Base-by-base conservation (phyloP, 345 rosid species). In the Arabis hirsuta region DNA sequence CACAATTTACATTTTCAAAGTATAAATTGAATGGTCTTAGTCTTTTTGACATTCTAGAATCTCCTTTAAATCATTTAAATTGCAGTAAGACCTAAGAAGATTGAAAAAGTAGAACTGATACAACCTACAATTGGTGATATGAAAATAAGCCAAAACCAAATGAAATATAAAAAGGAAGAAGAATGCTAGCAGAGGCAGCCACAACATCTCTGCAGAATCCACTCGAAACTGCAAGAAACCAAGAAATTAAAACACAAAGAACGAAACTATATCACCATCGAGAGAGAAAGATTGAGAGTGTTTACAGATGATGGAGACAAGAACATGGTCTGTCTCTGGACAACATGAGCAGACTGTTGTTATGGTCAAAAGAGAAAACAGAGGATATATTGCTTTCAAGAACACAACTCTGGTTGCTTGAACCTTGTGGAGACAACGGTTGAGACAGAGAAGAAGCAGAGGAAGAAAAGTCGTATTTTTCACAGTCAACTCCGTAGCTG, bases 401-500 rank as follows among this genome's bases (percentile, higher is more conserved):
- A 57, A 66, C 53, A 41, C 29, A 24, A 43, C 55, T 67, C 63
- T 53, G 55, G 41, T 64, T 63, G 47, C 66, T 69, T 63, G 79
- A 69, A 22, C 66, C 55, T 46, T 61, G 38, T 0, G 70, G 64
- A 68, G 74, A 75, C 26, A 68, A 61, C 4, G 64, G 75, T 62
- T 43, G 79, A 48, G 79, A 63, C 8, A 70, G 39, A 55, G 66
- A 76, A 47, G 74, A 62, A 7, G 50, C 54, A 11, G 79, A 76
- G 1, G 75, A 76, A 31, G 80, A 76, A 16, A 76, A 63, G 29
- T 55, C 55, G 34, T 76, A 70, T 51, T 14, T 57, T 76, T 76
- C 71, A 26, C 36, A n/a, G 62, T 56, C 72, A 26, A 76, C 80
- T 55, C 76, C 80, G 10, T 76, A 69, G 58, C 76, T 76, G 13